Percentiles rank a stretch among this genome's conserved stretches.
phyloP scores from a whole-genome alignment of 169 alveolate genomes.

The Cystoisospora suis region DNA sequence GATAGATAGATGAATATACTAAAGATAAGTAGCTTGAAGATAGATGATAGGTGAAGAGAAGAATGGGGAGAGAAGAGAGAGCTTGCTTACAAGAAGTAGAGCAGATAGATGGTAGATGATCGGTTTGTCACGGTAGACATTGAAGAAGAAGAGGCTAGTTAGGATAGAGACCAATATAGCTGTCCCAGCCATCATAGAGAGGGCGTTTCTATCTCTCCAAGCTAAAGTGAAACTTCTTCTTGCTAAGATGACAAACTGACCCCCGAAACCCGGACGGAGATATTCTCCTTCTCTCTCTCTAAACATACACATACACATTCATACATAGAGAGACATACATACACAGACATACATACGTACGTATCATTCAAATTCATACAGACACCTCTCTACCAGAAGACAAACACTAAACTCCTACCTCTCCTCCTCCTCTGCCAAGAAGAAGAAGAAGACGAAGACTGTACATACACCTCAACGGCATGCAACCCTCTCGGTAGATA shows the following conservation, averaged over 20 bases:
- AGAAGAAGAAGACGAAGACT: background rate
- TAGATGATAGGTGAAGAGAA: background rate
- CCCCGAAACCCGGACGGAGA: background rate
- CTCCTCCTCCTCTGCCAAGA: background rate
- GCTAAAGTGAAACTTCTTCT: background rate
- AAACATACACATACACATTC: too few relatives aligned
- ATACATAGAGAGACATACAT: too few relatives aligned
- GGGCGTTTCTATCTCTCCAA: background rate
- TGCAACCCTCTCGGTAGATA: background rate
- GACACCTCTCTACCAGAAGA: too few relatives aligned
- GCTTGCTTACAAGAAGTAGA: background rate
- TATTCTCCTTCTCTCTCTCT: too few relatives aligned
- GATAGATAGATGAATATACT: too few relatives aligned
- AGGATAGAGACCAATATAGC: background rate
- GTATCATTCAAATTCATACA: too few relatives aligned
- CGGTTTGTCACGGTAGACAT: background rate
- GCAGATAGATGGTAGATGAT: constrained; percentile 31
- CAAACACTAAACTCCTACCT: too few relatives aligned
- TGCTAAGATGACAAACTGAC: background rate
- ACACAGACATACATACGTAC: too few relatives aligned
- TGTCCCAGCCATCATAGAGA: background rate
- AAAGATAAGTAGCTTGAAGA: too few relatives aligned
- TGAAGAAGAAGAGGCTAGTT: background rate
- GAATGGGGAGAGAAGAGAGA: background rate
- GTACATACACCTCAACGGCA: background rate